These are phyloP conservation scores for Gyromitra esculenta DNA, from an alignment of 2,329 filamentous ascomycete species.

Conservation along the genomic window DNA sequence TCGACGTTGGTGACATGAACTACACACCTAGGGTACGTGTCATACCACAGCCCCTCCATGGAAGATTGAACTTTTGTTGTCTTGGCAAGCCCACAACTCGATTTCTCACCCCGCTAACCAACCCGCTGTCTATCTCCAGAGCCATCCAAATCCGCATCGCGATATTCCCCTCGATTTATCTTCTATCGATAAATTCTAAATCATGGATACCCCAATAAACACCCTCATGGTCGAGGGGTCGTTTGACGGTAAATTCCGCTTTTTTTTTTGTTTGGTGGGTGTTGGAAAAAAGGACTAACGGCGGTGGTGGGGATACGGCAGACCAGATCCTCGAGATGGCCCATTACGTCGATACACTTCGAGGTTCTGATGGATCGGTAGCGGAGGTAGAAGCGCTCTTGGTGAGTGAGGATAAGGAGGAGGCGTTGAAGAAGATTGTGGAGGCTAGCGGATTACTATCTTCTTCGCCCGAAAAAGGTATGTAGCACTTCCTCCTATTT, in stretches of 20 bases:
- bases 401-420: conserved; percentile 77
- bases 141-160: conserved; percentile 20
- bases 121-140: conserved; percentile 29
- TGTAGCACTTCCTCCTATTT: conserved; percentile 51
- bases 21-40: conserved; percentile 21
- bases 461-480: conserved; percentile 85
- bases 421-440: conserved; percentile 88
- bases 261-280: background rate
- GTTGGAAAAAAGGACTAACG: conserved; percentile 33
- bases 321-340: conserved; percentile 78
- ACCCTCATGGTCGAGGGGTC: conserved; percentile 82
- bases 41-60: conserved; percentile 40
- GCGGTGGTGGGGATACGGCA: conserved; percentile 27
- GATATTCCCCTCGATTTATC: conserved; percentile 13
- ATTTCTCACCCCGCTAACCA: conserved; percentile 32
- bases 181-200: conserved; percentile 29
- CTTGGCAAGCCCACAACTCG: conserved; percentile 51
- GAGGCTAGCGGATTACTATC: conserved; percentile 80
- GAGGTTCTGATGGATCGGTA: conserved; percentile 67
- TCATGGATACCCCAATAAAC: conserved; percentile 59
- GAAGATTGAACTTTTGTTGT: conserved; percentile 30
- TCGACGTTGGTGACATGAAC: background rate
- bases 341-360: conserved; percentile 86
- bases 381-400: conserved; percentile 76
- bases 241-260: conserved; percentile 70